Base-by-base conservation (phyloP, 768 basidiomycete species). In the Tylopilus cervinicoccineus region DNA sequence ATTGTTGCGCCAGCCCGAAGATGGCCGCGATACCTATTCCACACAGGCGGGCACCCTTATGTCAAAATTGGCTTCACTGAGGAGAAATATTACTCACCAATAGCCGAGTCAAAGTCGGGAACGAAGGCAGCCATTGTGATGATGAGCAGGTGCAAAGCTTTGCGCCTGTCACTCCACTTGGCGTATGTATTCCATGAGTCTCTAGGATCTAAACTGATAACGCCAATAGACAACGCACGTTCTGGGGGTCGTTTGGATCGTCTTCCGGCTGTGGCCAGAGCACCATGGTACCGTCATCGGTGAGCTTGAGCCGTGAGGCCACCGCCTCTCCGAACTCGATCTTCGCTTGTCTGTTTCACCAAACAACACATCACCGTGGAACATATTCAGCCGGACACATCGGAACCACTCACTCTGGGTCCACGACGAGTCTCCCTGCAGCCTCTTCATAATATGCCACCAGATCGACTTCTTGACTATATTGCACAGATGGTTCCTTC, bases 361-460 rank as follows among this genome's bases (percentile, higher is more conserved):
- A 14, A 7, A 24, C 38, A 19, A 51, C 22, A 22, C 3, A n/a
- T n/a, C n/a, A n/a, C n/a, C n/a, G n/a, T 27, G 14, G 14, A 6
- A 14, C 11, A 7, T 16, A n/a, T 24, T 19, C 24, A 16, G 8
- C 31, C 13, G 2, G 24, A 22, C 9, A 7, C 5, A 17, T 5
- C 3, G 10, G 8, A 19, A 27, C 27, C 5, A 72, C 78, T 19
- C 49, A 81, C 83, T 71, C 65, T 12, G 82, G 81, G 61, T 85
- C 81, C 12, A 85, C 68, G 43, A 84, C 78, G 34, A 84, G 65
- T 17, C 82, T 71, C 10, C 83, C 83, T 1, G 79, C 80, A 50
- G 70, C 67, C 11, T 71, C 61, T 52, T 84, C 81, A 40, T 83
- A 80, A 49, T 78, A 80, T 0, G 61, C 45, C 20, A 60, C 43